phyloP scores from a whole-genome alignment of 768 basidiomycete species.

The Rossbeevera mucosa region DNA sequence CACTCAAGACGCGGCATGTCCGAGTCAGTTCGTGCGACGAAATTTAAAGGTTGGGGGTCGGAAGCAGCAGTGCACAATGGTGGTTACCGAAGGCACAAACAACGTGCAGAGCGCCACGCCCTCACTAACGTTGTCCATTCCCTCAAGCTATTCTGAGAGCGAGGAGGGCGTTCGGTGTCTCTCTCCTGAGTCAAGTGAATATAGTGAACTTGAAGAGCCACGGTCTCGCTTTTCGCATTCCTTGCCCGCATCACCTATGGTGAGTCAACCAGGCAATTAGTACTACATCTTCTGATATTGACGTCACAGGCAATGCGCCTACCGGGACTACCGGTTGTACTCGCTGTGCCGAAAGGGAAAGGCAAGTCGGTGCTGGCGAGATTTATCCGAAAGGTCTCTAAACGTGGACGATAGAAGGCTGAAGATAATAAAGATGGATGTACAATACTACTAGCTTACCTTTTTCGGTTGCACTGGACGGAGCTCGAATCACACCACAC shows the following conservation, averaged over 20 bases:
- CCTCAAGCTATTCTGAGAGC: neutral
- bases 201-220: too few species aligned
- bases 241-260: slow-evolving; percentile 9
- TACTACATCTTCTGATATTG: neutral
- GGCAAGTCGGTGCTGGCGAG: slow-evolving; percentile 16
- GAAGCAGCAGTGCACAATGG: slow-evolving; percentile 12
- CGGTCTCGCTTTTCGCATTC: slow-evolving; percentile 22
- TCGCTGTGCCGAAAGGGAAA: neutral
- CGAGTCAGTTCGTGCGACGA: neutral
- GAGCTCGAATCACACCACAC: too few species aligned
- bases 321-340: neutral
- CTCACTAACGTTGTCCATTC: slow-evolving; percentile 3
- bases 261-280: slow-evolving; percentile 2
- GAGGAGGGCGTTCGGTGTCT: neutral
- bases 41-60: neutral
- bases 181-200: slow-evolving; percentile 6
- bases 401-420: neutral
- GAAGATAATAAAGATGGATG: neutral
- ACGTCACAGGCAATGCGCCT: slow-evolving; percentile 1
- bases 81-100: slow-evolving; percentile 16
- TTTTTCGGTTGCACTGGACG: neutral
- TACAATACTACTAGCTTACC: neutral
- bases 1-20: neutral
- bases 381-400: slow-evolving; percentile 8
- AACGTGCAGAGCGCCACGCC: slow-evolving; percentile 1